Conservation (phyloP, 768 basidiomycete species). For the Trametes coccinea region DNA sequence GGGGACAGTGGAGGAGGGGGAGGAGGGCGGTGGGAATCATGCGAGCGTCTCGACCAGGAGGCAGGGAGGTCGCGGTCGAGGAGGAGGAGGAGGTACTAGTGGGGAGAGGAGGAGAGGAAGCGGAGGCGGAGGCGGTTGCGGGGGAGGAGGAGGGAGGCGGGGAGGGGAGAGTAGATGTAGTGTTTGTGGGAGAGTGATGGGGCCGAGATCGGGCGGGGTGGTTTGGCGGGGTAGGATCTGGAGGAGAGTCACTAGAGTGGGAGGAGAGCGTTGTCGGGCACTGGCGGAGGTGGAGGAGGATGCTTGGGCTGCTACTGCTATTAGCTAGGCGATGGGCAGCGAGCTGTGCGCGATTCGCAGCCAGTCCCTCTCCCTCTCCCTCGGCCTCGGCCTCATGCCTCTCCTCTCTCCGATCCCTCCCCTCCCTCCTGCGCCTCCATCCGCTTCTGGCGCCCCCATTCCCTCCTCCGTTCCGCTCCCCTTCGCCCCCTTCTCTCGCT, state of each 20-base stretch:
- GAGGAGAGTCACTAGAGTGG: too few relatives aligned
- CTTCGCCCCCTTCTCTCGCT: background rate
- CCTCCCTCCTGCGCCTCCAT: constrained; percentile 4
- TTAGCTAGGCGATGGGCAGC: background rate
- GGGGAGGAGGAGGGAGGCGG: constrained; percentile 9
- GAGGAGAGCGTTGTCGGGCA: too few relatives aligned
- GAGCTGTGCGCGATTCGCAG: constrained; percentile 11
- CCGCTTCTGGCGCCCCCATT: constrained; percentile 1
- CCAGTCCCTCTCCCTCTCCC: background rate
- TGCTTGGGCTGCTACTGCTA: background rate
- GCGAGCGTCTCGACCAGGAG: background rate
- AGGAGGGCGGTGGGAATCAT: constrained; percentile 32
- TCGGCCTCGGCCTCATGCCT: constrained; percentile 12
- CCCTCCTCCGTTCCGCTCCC: background rate
- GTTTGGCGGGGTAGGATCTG: too few relatives aligned
- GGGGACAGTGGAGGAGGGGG: constrained; percentile 52
- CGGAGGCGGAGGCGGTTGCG: background rate
- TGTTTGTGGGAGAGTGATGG: background rate
- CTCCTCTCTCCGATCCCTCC: constrained; percentile 17
- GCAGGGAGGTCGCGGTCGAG: background rate
- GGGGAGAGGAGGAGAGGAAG: background rate
- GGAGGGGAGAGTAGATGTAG: background rate
- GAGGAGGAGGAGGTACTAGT: background rate
- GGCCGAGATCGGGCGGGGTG: background rate
- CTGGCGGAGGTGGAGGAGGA: background rate